Base-by-base conservation (phyloP, 768 basidiomycete genomes). In the Suillus hirtellus region DNA sequence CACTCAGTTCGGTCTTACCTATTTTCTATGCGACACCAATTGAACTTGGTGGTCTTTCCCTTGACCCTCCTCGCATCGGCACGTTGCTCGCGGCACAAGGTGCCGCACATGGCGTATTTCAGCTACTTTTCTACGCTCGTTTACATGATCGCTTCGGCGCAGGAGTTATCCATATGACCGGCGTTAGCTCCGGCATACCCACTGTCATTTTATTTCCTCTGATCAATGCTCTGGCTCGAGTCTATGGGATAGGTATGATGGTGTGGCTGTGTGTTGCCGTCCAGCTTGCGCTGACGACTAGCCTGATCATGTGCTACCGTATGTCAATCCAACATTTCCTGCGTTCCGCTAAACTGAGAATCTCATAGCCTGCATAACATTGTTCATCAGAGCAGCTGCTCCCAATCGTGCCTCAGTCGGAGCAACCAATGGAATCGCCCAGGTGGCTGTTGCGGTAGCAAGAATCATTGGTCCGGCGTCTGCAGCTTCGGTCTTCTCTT, bases 71-170 rank as follows among this genome's bases (percentile, higher is more conserved):
- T 2, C 24, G 64, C 10, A 80, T 79, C 31, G 78, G 78, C 9
- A 38, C 19, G n/a, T 64, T 70, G 24, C 49, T 77, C 31, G 68
- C 69, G 1, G 35, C 64, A 17, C 59, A 68, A 46, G 78, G 78
- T 2, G 53, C 75, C 19, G 58, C 61, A 0, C 64, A 68, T 12
- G 78, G 88, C 2, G 4, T 83, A 15, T 76, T 89, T 67, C 87
- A 90, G 71, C 76, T 85, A 17, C 75, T 86, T 59, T 84, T 84
- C 76, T 92, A 91, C 68, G 80, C 87, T 24, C 74, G 69, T 40
- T 74, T 88, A 24, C 79, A 87, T 60, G 80, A 84, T 46, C 74
- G 76, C 8, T 83, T 81, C 60, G 91, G 91, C 3, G 81, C 87
- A 19, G 73, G 73, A 64, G 66, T 31, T 17, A 37, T 81, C 9